Percentiles rank a stretch among this genome's conserved stretches.
These are phyloP conservation scores for Diaporthe nobilis DNA, from an alignment of 2,329 filamentous ascomycete genomes.

Conservation along the genomic window DNA sequence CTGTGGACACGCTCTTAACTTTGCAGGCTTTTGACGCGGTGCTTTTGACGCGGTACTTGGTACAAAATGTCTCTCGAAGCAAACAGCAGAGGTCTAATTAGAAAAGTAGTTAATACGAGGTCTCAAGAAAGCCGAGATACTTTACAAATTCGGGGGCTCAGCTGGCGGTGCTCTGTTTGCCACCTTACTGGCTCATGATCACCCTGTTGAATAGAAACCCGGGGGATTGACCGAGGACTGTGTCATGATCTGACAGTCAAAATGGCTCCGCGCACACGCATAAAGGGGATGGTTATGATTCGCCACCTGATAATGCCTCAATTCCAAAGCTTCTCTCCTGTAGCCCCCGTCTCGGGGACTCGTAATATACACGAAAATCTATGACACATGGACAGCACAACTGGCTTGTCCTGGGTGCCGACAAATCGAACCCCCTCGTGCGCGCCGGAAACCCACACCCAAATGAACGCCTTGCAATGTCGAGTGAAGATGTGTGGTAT, in stretches of 20 bases:
- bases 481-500: slow-evolving; percentile 42
- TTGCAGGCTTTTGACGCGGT: not conserved
- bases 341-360: not conserved
- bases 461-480: slow-evolving; percentile 43
- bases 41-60: not conserved
- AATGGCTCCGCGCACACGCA: not conserved
- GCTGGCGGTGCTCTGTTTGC: not conserved
- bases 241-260: too few relatives aligned
- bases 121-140: too few relatives aligned
- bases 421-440: slow-evolving; percentile 10
- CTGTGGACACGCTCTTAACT: not conserved
- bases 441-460: slow-evolving; percentile 13
- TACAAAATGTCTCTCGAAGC: too few relatives aligned
- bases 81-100: not conserved
- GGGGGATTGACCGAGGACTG: not conserved
- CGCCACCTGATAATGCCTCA: not conserved
- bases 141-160: too few relatives aligned
- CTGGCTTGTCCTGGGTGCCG: slow-evolving; percentile 20
- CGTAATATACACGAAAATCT: slow-evolving; percentile 36
- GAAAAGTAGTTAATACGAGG: not conserved
- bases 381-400: slow-evolving; percentile 29
- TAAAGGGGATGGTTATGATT: too few relatives aligned
- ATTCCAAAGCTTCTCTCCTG: not conserved
- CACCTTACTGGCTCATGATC: not conserved
- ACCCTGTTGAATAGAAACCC: not conserved